A percentile compares a stretch with the other conserved stretches of the same genome.
These are phyloP conservation scores for Gymnopilus dilepis DNA, from an alignment of 768 basidiomycete species.

Conservation along the genomic window DNA sequence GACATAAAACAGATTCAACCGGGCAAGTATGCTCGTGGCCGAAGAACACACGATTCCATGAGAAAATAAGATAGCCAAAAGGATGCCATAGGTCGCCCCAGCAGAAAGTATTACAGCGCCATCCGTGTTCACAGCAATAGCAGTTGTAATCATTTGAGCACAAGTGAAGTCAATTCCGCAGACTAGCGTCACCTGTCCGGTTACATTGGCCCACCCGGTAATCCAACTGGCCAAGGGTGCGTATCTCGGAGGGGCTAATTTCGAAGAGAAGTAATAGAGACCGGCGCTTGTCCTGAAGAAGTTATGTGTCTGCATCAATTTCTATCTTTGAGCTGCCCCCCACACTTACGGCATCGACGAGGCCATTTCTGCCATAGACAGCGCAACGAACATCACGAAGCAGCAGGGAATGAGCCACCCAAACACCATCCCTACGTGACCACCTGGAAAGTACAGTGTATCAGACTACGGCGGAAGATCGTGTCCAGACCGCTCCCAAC, in stretches of 20 bases:
- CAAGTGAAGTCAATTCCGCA: slow-evolving; percentile 81
- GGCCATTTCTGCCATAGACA: slow-evolving; percentile 74
- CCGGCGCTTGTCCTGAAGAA: slow-evolving; percentile 71
- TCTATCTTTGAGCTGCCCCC: not conserved
- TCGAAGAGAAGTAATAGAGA: slow-evolving; percentile 80
- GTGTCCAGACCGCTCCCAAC: slow-evolving; percentile 36
- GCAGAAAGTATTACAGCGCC: slow-evolving; percentile 55
- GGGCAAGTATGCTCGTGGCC: slow-evolving; percentile 65
- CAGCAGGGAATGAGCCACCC: slow-evolving; percentile 76
- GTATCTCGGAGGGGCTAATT: slow-evolving; percentile 66
- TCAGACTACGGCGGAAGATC: not conserved
- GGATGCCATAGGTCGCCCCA: slow-evolving; percentile 71
- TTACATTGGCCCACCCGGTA: slow-evolving; percentile 71
- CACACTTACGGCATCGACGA: slow-evolving; percentile 76
- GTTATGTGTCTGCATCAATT: not conserved
- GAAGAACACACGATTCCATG: slow-evolving; percentile 77
- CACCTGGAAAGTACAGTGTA: slow-evolving; percentile 47
- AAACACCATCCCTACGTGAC: slow-evolving; percentile 79
- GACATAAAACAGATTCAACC: slow-evolving; percentile 74
- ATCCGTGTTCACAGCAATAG: slow-evolving; percentile 64
- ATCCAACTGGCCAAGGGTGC: slow-evolving; percentile 51
- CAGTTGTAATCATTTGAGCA: slow-evolving; percentile 80
- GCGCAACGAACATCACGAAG: slow-evolving; percentile 70
- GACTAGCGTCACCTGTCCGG: slow-evolving; percentile 67
- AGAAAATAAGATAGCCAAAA: slow-evolving; percentile 64